These are phyloP conservation scores for Penicillium nordicum DNA, from an alignment of 2,329 filamentous ascomycete species.

Conservation along the genomic window DNA sequence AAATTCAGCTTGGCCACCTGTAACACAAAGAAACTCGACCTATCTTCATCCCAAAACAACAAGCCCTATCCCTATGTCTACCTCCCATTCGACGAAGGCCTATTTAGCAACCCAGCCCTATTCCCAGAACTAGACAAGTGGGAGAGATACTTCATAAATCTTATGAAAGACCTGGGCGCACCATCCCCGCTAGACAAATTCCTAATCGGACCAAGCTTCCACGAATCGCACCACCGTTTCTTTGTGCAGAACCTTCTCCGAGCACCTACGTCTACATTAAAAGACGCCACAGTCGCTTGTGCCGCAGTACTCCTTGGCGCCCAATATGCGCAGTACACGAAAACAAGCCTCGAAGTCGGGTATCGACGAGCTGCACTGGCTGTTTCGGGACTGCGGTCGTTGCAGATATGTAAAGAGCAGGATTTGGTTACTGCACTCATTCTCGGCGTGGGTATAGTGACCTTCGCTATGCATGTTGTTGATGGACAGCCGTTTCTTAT, in stretches of 20 bases:
- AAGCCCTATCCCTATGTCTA: background rate
- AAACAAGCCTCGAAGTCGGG: constrained; percentile 6
- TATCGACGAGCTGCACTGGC: constrained; percentile 14
- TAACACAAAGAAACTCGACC: background rate
- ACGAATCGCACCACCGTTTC: constrained; percentile 10
- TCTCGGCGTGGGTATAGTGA: constrained; percentile 14
- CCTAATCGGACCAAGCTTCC: constrained; percentile 13
- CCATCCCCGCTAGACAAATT: constrained; percentile 18
- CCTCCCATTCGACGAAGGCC: background rate
- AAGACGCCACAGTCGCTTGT: constrained; percentile 15
- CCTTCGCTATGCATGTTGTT: constrained; percentile 19
- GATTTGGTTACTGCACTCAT: constrained; percentile 11
- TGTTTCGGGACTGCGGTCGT: constrained; percentile 14
- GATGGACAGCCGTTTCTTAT: constrained; percentile 16
- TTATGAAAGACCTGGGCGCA: constrained; percentile 13
- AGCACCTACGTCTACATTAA: constrained; percentile 1
- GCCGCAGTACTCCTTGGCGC: constrained; percentile 15
- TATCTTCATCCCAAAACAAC: background rate
- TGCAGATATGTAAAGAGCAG: constrained; percentile 4
- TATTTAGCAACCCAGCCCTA: constrained; percentile 7
- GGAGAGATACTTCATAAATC: constrained; percentile 17
- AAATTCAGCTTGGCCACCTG: background rate
- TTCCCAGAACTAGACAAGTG: constrained; percentile 12
- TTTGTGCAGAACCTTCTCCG: constrained; percentile 13
- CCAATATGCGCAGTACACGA: constrained; percentile 1